Evolutionary conservation across 495 filamentous ascomycete genomes (phyloP).

Genomic region (Xylaria nigripes): DNA sequence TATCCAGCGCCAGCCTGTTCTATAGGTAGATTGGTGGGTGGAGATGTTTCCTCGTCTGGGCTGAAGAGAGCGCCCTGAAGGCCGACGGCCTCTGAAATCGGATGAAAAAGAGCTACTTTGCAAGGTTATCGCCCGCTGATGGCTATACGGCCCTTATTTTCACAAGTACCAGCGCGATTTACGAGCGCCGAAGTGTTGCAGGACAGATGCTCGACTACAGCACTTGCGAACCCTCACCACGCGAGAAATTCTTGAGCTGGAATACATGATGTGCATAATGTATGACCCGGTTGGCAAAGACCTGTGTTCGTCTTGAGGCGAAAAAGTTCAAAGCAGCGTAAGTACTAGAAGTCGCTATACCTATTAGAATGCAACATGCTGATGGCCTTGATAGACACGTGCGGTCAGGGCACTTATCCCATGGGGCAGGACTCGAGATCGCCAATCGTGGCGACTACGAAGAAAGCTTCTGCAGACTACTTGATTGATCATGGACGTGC

Average conservation of each 20-base stretch:
- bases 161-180: slow-evolving; percentile 17
- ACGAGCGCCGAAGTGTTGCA: slow-evolving; percentile 11
- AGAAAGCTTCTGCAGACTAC: too few species aligned
- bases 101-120: slow-evolving; percentile 55
- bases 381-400: slow-evolving; percentile 13
- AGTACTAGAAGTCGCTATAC: slow-evolving; percentile 9
- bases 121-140: slow-evolving; percentile 59
- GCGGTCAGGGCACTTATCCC: slow-evolving; percentile 24
- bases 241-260: slow-evolving; percentile 27
- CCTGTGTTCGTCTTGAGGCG: slow-evolving; percentile 29
- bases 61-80: slow-evolving; percentile 52
- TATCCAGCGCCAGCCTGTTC: too few species aligned
- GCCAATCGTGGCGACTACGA: too few species aligned
- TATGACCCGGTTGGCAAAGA: slow-evolving; percentile 24
- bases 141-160: slow-evolving; percentile 44
- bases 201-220: slow-evolving; percentile 19
- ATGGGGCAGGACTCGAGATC: slow-evolving; percentile 30
- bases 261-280: slow-evolving; percentile 26
- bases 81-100: slow-evolving; percentile 52
- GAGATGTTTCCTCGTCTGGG: slow-evolving; percentile 59
- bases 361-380: not conserved
- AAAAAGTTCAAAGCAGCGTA: slow-evolving; percentile 17
- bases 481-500: too few species aligned
- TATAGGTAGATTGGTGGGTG: slow-evolving; percentile 42
- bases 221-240: slow-evolving; percentile 30